phyloP scores from a whole-genome alignment of 768 basidiomycete genomes.

The Podaxis sp. region DNA sequence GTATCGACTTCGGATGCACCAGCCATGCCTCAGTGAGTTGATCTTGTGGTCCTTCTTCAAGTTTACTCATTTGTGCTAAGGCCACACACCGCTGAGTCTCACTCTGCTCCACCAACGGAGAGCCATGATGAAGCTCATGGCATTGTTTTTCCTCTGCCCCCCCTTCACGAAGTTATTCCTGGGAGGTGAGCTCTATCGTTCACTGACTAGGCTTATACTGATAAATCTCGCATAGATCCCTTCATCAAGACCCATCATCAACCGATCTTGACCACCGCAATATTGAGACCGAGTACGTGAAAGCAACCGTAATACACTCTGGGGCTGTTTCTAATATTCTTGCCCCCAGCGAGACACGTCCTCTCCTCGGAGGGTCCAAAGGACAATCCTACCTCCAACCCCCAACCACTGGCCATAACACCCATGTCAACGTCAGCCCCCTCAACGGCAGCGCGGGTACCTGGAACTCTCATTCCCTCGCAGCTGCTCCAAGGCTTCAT shows the following conservation, averaged over 20 bases:
- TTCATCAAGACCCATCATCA: neutral
- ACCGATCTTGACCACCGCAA: slow-evolving; percentile 17
- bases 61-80: neutral
- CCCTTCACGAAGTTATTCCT: slow-evolving; percentile 39
- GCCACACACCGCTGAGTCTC: slow-evolving; percentile 18
- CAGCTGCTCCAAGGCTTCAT: slow-evolving; percentile 36
- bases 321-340: neutral
- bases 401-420: slow-evolving; percentile 22
- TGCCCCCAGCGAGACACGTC: slow-evolving; percentile 48
- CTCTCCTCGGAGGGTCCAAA: slow-evolving; percentile 42
- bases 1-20: slow-evolving; percentile 20
- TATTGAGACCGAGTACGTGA: slow-evolving; percentile 31
- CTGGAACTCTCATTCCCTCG: slow-evolving; percentile 24
- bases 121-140: slow-evolving; percentile 24
- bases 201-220: neutral
- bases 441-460: slow-evolving; percentile 11
- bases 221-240: neutral
- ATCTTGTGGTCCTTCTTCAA: neutral
- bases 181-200: slow-evolving; percentile 20
- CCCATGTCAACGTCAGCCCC: slow-evolving; percentile 7
- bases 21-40: slow-evolving; percentile 33
- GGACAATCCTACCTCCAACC: slow-evolving; percentile 28
- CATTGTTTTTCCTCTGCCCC: slow-evolving; percentile 43
- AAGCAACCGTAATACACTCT: neutral
- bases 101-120: slow-evolving; percentile 19